phyloP scores from a whole-genome alignment of 2,329 filamentous ascomycete genomes.

The Claviceps sp. region DNA sequence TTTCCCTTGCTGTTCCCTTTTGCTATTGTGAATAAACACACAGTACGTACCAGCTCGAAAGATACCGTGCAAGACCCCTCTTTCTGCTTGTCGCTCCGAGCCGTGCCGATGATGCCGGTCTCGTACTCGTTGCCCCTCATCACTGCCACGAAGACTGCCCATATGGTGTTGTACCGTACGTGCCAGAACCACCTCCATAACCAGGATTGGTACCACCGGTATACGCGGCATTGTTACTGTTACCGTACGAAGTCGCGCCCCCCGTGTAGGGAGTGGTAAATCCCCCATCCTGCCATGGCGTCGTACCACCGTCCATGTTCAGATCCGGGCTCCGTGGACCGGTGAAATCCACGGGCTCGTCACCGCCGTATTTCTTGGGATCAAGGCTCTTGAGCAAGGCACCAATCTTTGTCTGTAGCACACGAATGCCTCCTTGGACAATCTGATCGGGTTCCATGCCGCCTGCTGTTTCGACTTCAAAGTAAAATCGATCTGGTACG shows the following conservation, averaged over 20 bases:
- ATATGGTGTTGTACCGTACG: slow-evolving; percentile 32
- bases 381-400: slow-evolving; percentile 52
- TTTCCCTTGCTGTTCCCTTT: neutral
- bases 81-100: slow-evolving; percentile 1
- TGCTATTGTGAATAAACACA: neutral
- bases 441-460: slow-evolving; percentile 82
- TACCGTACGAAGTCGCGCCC: slow-evolving; percentile 45
- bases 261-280: slow-evolving; percentile 56
- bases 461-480: slow-evolving; percentile 82
- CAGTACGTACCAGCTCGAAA: slow-evolving; percentile 3
- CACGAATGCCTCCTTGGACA: slow-evolving; percentile 75
- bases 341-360: slow-evolving; percentile 46
- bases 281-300: slow-evolving; percentile 48
- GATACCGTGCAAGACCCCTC: neutral
- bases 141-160: slow-evolving; percentile 38
- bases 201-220: slow-evolving; percentile 50
- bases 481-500: slow-evolving; percentile 74
- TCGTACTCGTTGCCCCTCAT: neutral
- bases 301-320: slow-evolving; percentile 43
- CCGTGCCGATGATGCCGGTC: slow-evolving; percentile 3
- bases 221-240: slow-evolving; percentile 53
- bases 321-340: slow-evolving; percentile 53
- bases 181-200: slow-evolving; percentile 45
- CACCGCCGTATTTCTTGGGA: slow-evolving; percentile 33
- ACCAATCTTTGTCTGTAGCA: slow-evolving; percentile 82